A percentile compares a stretch with the other conserved stretches of the same genome.
Evolutionary conservation across 2,329 filamentous ascomycete genomes (phyloP).

Genomic region (Coniochaeta hoffmannii): DNA sequence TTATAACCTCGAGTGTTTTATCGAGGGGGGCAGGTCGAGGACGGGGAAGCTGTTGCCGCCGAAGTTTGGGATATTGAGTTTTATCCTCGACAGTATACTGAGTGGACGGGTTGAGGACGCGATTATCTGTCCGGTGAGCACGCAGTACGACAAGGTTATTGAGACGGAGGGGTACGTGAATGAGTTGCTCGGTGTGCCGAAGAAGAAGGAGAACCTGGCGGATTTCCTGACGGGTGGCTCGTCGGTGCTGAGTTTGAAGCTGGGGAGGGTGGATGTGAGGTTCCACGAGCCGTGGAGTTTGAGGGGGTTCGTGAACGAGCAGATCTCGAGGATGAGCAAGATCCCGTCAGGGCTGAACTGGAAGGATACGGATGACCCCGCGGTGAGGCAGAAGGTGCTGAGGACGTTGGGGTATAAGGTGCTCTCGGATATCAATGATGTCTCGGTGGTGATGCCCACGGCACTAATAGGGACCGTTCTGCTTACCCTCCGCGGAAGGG

Average conservation of each 20-base stretch:
- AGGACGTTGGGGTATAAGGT: slow-evolving; percentile 88
- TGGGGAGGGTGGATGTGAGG: slow-evolving; percentile 88
- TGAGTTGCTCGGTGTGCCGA: slow-evolving; percentile 87
- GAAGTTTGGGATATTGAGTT: slow-evolving; percentile 91
- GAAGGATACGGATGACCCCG: slow-evolving; percentile 38
- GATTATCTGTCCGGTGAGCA: slow-evolving; percentile 91
- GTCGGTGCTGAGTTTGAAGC: slow-evolving; percentile 77
- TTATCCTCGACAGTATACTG: slow-evolving; percentile 82
- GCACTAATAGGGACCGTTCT: slow-evolving; percentile 91
- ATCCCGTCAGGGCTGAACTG: slow-evolving; percentile 41
- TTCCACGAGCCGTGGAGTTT: slow-evolving; percentile 97
- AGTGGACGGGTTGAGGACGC: slow-evolving; percentile 84
- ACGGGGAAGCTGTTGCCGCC: slow-evolving; percentile 91
- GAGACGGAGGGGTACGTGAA: slow-evolving; percentile 96
- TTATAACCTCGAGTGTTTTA: slow-evolving; percentile 95
- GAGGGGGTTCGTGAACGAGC: slow-evolving; percentile 70
- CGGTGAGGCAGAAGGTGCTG: slow-evolving; percentile 63
- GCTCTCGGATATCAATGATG: slow-evolving; percentile 86
- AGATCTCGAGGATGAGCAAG: slow-evolving; percentile 52
- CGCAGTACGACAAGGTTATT: slow-evolving; percentile 98
- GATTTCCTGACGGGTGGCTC: slow-evolving; percentile 82
- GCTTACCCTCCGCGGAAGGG: slow-evolving; percentile 81
- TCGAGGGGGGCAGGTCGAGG: slow-evolving; percentile 86
- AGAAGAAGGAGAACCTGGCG: slow-evolving; percentile 87
- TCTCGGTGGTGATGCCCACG: slow-evolving; percentile 97